Conservation (phyloP, 805 yeast genomes). For the Wickerhamiella galacta region DNA sequence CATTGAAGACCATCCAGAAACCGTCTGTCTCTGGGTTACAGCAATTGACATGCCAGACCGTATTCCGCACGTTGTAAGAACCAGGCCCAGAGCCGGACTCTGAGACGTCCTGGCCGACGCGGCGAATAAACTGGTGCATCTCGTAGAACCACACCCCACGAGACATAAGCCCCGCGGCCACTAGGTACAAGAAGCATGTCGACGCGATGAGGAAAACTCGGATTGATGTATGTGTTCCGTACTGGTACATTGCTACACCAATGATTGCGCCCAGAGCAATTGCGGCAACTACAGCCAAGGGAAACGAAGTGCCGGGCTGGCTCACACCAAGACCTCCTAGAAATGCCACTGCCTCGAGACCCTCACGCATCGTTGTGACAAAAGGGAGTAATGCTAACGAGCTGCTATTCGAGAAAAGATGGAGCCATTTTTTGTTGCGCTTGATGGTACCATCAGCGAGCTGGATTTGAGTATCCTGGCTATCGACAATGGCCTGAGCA, state of each 20-base stretch:
- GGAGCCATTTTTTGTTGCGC: not conserved
- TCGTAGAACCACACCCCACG: slow-evolving; percentile 87
- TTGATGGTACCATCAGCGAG: not conserved
- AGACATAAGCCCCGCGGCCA: slow-evolving; percentile 74
- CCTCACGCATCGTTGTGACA: slow-evolving; percentile 75
- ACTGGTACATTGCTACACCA: slow-evolving; percentile 52
- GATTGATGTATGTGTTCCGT: slow-evolving; percentile 64
- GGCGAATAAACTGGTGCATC: slow-evolving; percentile 53
- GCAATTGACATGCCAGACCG: slow-evolving; percentile 91
- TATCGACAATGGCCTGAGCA: slow-evolving; percentile 25
- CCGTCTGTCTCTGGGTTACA: slow-evolving; percentile 90
- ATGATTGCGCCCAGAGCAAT: slow-evolving; percentile 40
- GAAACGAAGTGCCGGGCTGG: slow-evolving; percentile 48
- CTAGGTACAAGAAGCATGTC: slow-evolving; percentile 65
- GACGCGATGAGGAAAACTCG: slow-evolving; percentile 58
- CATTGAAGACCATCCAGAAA: slow-evolving; percentile 80
- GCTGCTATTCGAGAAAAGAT: slow-evolving; percentile 19
- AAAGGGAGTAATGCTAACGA: slow-evolving; percentile 65
- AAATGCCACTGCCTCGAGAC: slow-evolving; percentile 81
- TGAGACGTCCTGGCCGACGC: slow-evolving; percentile 71
- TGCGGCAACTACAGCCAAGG: slow-evolving; percentile 47
- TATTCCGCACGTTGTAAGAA: slow-evolving; percentile 58
- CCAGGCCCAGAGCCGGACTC: slow-evolving; percentile 92
- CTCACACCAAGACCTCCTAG: slow-evolving; percentile 76
- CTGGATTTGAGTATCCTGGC: not conserved